A percentile compares a stretch with the other conserved stretches of the same genome.
phyloP scores from a whole-genome alignment of 441 rosid genomes.

The Pelargonium fulgidum region DNA sequence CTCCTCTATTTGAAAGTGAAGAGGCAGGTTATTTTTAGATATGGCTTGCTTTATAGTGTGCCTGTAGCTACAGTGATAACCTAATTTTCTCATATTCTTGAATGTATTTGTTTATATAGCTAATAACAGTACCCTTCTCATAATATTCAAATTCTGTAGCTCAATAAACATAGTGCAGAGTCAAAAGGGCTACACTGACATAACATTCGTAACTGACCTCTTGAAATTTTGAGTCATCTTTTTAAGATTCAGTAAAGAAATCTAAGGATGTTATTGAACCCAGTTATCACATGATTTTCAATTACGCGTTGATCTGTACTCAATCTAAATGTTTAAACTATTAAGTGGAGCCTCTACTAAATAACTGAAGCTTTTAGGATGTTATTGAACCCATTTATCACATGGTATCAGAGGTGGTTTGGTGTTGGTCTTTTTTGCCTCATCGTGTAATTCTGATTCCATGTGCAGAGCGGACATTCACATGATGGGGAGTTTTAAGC shows the following conservation, averaged over 20 bases:
- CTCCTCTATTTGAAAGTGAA: constrained; percentile 94
- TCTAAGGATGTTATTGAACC: too few relatives aligned
- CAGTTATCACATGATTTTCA: too few relatives aligned
- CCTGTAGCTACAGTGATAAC: not conserved
- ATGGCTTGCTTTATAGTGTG: constrained; percentile 10
- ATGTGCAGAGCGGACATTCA: too few relatives aligned
- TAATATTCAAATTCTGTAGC: not conserved
- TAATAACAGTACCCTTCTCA: not conserved
- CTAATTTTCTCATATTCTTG: not conserved
- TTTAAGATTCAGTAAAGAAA: not conserved
- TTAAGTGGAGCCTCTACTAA: too few relatives aligned
- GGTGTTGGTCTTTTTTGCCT: too few relatives aligned
- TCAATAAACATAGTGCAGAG: not conserved
- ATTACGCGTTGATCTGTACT: too few relatives aligned
- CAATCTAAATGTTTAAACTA: too few relatives aligned
- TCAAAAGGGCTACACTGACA: not conserved
- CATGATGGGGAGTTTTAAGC: too few relatives aligned
- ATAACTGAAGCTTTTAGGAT: too few relatives aligned
- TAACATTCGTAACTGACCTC: not conserved
- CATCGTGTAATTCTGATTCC: too few relatives aligned
- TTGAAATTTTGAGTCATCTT: not conserved
- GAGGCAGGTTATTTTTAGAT: constrained; percentile 48
- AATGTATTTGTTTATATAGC: not conserved
- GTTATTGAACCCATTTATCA: too few relatives aligned
- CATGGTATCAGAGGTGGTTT: too few relatives aligned